These are phyloP conservation scores for Nicotiana otophora DNA, from an alignment of 257 asterid species.

Conservation along the genomic window DNA sequence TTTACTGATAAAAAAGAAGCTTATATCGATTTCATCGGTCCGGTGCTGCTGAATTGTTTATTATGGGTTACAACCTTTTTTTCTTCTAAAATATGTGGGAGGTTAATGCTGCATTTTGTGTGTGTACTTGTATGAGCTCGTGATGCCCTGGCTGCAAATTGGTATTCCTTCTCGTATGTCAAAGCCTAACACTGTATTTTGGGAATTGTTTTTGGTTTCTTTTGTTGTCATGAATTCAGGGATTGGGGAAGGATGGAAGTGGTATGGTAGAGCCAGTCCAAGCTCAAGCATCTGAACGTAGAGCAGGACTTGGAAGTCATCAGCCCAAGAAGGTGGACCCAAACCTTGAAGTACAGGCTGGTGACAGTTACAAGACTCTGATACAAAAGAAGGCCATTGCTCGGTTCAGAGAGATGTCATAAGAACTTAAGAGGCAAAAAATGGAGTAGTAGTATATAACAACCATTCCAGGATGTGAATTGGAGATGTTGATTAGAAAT, in stretches of 20 bases:
- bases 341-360: constrained; percentile 83
- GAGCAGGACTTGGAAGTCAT: constrained; percentile 90
- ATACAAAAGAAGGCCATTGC: constrained; percentile 98
- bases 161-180: constrained; percentile 9
- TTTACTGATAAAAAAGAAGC: not conserved
- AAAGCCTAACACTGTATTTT: constrained; percentile 37
- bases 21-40: not conserved
- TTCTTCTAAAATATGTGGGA: not conserved
- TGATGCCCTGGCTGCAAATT: constrained; percentile 18
- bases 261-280: constrained; percentile 96
- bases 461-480: not conserved
- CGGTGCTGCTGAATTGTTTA: not conserved
- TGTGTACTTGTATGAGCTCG: constrained; percentile 10
- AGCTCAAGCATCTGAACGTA: constrained; percentile 60
- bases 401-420: constrained; percentile 91
- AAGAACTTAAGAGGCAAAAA: not conserved
- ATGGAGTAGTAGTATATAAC: not conserved
- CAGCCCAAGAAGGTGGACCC: constrained; percentile 85
- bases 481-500: not conserved
- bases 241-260: constrained; percentile 91
- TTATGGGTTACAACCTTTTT: not conserved
- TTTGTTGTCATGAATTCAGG: constrained; percentile 46
- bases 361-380: constrained; percentile 93
- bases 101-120: not conserved
- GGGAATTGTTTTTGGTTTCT: constrained; percentile 33